Conservation (phyloP, 352 stramenopile species). For the Salisapilia sapeloensis region DNA sequence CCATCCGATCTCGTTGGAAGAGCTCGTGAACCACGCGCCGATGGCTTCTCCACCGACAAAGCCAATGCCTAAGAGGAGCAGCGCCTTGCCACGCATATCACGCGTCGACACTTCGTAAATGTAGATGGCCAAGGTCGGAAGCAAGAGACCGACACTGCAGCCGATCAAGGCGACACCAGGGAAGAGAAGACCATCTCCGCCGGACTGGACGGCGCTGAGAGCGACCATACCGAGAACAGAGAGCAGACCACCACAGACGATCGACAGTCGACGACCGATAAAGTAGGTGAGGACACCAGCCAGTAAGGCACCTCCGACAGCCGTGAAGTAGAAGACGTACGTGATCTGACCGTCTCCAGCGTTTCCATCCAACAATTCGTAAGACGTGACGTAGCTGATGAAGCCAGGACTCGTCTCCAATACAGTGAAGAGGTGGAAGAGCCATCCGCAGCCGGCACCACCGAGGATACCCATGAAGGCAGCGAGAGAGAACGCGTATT, state of each 20-base stretch:
- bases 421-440: slow-evolving; percentile 64
- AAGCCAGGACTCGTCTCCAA: slow-evolving; percentile 61
- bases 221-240: slow-evolving; percentile 53
- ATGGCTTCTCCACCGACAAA: slow-evolving; percentile 49
- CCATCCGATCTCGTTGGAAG: slow-evolving; percentile 58
- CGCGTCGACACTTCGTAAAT: slow-evolving; percentile 77
- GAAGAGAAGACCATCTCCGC: slow-evolving; percentile 32
- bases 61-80: slow-evolving; percentile 52
- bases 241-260: slow-evolving; percentile 49
- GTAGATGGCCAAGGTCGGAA: slow-evolving; percentile 65
- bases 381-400: slow-evolving; percentile 63
- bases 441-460: slow-evolving; percentile 50
- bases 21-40: slow-evolving; percentile 48
- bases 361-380: slow-evolving; percentile 37
- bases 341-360: slow-evolving; percentile 40
- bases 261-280: slow-evolving; percentile 55
- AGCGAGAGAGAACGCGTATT: slow-evolving; percentile 73
- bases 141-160: slow-evolving; percentile 30
- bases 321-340: slow-evolving; percentile 51
- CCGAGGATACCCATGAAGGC: slow-evolving; percentile 60
- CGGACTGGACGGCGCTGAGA: slow-evolving; percentile 34
- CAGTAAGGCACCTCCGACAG: slow-evolving; percentile 27
- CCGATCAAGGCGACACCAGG: slow-evolving; percentile 48
- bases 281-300: slow-evolving; percentile 44
- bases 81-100: slow-evolving; percentile 66